phyloP scores from a whole-genome alignment of 345 rosid genomes.

The Citrus inodora region DNA sequence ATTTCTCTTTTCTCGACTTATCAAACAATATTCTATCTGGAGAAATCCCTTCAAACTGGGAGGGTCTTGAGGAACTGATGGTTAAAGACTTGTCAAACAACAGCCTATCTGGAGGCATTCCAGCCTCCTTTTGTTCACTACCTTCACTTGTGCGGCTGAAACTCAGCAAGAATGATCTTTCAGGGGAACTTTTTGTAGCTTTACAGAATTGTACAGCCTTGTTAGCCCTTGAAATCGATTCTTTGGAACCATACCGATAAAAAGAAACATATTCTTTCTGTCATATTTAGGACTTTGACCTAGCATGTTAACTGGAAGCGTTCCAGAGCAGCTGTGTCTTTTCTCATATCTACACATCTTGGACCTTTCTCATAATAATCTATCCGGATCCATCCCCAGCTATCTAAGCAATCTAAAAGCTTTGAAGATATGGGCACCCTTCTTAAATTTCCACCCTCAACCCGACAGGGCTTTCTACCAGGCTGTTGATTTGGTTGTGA shows the following conservation, averaged over 20 bases:
- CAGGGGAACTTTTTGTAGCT: conserved; percentile 9
- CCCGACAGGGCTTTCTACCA: neutral
- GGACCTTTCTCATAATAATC: conserved; percentile 12
- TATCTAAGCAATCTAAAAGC: conserved; percentile 5
- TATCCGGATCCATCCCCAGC: conserved; percentile 14
- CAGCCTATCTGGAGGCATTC: conserved; percentile 23
- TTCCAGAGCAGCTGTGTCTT: conserved; percentile 16
- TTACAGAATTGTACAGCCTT: conserved; percentile 13
- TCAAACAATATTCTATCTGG: conserved; percentile 20
- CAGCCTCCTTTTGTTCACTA: neutral
- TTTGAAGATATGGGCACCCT: neutral
- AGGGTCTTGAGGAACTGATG: neutral
- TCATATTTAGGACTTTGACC: neutral
- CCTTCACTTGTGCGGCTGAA: neutral
- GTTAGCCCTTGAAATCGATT: conserved; percentile 22
- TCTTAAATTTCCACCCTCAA: neutral
- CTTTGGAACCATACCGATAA: conserved; percentile 12
- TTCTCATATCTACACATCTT: neutral
- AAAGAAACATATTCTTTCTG: neutral
- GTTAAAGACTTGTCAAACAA: conserved; percentile 14
- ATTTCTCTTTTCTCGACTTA: conserved; percentile 8
- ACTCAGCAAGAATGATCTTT: conserved; percentile 8
- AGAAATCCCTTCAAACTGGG: conserved; percentile 12
- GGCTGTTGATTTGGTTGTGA: neutral
- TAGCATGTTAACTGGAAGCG: conserved; percentile 1